Conservation (phyloP, 179 eudicot species). For the Nepenthes alata region DNA sequence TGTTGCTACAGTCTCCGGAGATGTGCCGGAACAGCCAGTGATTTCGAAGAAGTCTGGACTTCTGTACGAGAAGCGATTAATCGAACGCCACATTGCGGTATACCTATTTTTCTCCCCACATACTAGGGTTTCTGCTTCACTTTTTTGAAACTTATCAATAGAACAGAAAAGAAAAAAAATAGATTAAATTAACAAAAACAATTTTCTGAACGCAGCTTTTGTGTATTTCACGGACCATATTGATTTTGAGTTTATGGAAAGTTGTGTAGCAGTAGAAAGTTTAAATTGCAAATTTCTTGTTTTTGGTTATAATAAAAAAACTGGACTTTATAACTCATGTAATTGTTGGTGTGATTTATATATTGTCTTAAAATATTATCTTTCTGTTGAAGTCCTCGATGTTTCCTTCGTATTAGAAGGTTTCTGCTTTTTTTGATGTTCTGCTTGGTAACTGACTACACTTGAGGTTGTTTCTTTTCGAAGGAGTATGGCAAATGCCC, state of each 20-base stretch:
- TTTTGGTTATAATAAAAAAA: too few species aligned
- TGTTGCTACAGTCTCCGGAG: constrained; percentile 71
- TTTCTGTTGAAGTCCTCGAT: too few species aligned
- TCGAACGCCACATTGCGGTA: constrained; percentile 81
- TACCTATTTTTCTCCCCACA: background rate
- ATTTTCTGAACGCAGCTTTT: too few species aligned
- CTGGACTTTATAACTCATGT: too few species aligned
- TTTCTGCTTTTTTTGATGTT: background rate
- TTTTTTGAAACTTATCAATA: background rate
- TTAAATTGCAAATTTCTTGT: too few species aligned
- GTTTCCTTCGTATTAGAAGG: background rate
- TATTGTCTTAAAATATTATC: too few species aligned
- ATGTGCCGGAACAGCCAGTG: constrained; percentile 90
- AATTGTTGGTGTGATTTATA: too few species aligned
- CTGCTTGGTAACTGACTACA: background rate
- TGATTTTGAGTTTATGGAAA: too few species aligned
- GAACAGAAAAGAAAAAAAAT: background rate
- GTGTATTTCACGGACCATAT: too few species aligned
- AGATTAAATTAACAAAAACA: background rate
- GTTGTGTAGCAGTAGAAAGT: too few species aligned
- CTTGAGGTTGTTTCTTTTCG: constrained; percentile 3
- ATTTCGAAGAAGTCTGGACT: constrained; percentile 78
- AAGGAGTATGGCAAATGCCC: constrained; percentile 96
- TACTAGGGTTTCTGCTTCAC: constrained; percentile 19
- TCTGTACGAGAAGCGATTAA: constrained; percentile 75